Conservation (phyloP, 768 basidiomycete species). For the Sistotremastrum suecicum region DNA sequence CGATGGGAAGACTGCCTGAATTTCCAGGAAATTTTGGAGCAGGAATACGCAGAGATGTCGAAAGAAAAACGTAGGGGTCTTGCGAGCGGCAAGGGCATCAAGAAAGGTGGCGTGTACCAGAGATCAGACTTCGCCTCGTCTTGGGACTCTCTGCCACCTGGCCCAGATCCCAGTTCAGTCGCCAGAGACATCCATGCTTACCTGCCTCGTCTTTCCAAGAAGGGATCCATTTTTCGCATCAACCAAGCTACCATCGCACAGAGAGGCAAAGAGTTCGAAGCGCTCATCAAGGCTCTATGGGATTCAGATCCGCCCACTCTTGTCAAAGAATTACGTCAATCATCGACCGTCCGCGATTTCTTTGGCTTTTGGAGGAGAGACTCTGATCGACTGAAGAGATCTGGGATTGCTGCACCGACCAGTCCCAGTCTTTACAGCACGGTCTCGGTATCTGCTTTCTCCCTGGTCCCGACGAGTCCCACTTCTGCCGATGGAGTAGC, state of each 20-base stretch:
- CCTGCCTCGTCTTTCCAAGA: constrained; percentile 56
- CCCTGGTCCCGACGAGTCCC: constrained; percentile 19
- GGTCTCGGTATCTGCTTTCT: constrained; percentile 26
- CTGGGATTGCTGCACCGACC: constrained; percentile 7
- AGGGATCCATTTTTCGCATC: constrained; percentile 57
- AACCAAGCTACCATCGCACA: constrained; percentile 53
- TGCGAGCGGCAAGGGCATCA: constrained; percentile 58
- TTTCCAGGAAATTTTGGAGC: constrained; percentile 59
- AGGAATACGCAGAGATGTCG: constrained; percentile 47
- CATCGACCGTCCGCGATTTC: constrained; percentile 51
- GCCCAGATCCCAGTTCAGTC: constrained; percentile 64
- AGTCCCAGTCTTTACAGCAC: constrained; percentile 18
- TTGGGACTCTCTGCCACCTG: constrained; percentile 74
- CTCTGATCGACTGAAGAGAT: constrained; percentile 39
- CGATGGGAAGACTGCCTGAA: constrained; percentile 73
- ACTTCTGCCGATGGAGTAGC: constrained; percentile 11
- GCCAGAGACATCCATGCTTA: constrained; percentile 53
- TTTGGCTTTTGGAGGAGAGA: constrained; percentile 71
- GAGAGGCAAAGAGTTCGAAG: constrained; percentile 43
- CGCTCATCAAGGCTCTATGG: constrained; percentile 46
- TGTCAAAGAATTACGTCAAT: constrained; percentile 47
- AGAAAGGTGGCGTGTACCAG: constrained; percentile 47
- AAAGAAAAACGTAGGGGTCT: constrained; percentile 56
- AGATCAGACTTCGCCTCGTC: constrained; percentile 42
- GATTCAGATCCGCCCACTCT: constrained; percentile 41